Conservation (phyloP, 371 early-diverging fungal species). For the Fennellomyces sp. region DNA sequence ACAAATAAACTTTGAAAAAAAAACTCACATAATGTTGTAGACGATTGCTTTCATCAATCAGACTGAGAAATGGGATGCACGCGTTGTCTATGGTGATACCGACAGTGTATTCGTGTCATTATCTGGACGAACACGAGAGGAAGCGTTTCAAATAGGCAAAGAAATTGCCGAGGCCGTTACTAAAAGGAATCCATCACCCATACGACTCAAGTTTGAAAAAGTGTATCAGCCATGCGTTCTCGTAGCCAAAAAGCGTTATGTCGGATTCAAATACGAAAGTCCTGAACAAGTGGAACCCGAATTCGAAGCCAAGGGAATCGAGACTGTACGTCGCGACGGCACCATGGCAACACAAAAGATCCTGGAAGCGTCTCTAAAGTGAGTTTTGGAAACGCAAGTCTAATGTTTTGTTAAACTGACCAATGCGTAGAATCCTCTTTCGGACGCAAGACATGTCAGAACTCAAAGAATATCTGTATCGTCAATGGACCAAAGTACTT, state of each 20-base stretch:
- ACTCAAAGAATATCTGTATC: constrained; percentile 72
- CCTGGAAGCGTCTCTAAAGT: constrained; percentile 77
- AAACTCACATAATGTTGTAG: constrained; percentile 21
- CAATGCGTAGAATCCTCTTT: constrained; percentile 67
- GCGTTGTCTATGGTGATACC: constrained; percentile 93
- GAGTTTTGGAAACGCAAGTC: constrained; percentile 13
- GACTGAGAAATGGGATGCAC: constrained; percentile 71
- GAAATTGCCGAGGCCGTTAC: constrained; percentile 81
- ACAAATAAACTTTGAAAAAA: neutral
- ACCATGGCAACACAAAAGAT: constrained; percentile 79
- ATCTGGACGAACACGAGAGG: constrained; percentile 65
- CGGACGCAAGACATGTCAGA: constrained; percentile 77
- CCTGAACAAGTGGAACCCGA: constrained; percentile 60
- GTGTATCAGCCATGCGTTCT: constrained; percentile 88
- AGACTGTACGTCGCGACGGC: constrained; percentile 89
- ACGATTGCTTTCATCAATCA: constrained; percentile 70
- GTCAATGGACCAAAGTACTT: constrained; percentile 74
- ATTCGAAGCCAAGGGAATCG: constrained; percentile 96
- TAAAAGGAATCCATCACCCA: constrained; percentile 69
- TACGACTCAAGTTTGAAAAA: constrained; percentile 92
- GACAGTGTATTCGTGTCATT: constrained; percentile 87
- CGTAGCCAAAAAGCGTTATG: constrained; percentile 90
- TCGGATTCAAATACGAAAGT: constrained; percentile 81
- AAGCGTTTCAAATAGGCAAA: constrained; percentile 79
- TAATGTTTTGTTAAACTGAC: neutral